Evolutionary conservation across 495 filamentous ascomycete genomes (phyloP).

Genomic region (Cudoniella acicularis): DNA sequence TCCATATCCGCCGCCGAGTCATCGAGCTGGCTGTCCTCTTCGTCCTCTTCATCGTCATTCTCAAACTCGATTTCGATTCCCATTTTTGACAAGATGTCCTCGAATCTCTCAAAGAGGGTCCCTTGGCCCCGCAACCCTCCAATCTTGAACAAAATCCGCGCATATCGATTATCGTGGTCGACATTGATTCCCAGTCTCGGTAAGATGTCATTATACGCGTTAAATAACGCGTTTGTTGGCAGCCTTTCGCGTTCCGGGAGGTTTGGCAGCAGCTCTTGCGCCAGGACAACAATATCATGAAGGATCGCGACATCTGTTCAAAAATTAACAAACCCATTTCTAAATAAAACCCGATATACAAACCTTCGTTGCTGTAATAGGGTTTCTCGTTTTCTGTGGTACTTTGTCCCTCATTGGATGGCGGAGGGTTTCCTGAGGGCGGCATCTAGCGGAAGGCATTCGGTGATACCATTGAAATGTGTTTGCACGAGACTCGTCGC

Average conservation of each 20-base stretch:
- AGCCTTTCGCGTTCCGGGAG: conserved; percentile 57
- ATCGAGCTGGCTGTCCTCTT: conserved; percentile 10
- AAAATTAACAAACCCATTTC: conserved; percentile 3
- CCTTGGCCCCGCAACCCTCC: conserved; percentile 49
- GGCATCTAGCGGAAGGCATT: conserved; percentile 28
- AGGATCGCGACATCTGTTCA: conserved; percentile 70
- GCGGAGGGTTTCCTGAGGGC: conserved; percentile 18
- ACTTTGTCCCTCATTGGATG: conserved; percentile 21
- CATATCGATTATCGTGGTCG: conserved; percentile 68
- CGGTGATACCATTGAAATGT: conserved; percentile 1
- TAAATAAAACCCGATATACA: neutral
- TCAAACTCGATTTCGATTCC: conserved; percentile 66
- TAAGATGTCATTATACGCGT: conserved; percentile 71
- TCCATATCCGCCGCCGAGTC: conserved; percentile 3
- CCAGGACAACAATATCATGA: conserved; percentile 69
- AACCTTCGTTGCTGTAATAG: conserved; percentile 64
- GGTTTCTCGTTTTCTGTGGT: conserved; percentile 12
- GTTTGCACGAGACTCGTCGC: neutral
- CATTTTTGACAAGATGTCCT: conserved; percentile 57
- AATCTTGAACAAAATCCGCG: conserved; percentile 78
- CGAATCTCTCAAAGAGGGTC: conserved; percentile 63
- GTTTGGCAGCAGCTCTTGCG: conserved; percentile 53
- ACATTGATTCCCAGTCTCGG: conserved; percentile 61
- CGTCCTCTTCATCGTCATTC: conserved; percentile 31
- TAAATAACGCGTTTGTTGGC: conserved; percentile 76